These are phyloP conservation scores for Vitellaria paradoxa DNA, from an alignment of 179 eudicot genomes.

Conservation along the genomic window DNA sequence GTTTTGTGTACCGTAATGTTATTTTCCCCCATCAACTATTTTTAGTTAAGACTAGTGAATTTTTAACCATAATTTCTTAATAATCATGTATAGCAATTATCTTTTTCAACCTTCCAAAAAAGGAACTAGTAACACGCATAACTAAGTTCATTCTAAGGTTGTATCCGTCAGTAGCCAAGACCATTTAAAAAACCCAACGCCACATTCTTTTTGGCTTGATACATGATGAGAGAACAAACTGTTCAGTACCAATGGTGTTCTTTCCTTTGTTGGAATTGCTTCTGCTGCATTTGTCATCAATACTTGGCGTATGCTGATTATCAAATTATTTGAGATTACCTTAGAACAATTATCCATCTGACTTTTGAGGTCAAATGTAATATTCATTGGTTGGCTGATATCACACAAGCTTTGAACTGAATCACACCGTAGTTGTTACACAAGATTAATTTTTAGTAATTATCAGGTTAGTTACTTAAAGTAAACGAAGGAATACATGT, in stretches of 20 bases:
- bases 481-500: too few relatives aligned
- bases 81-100: neutral
- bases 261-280: neutral
- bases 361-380: too few relatives aligned
- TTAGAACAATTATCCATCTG: too few relatives aligned
- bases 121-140: neutral
- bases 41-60: neutral
- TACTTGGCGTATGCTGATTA: neutral
- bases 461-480: too few relatives aligned
- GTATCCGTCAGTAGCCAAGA: neutral
- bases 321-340: too few relatives aligned
- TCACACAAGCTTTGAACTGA: too few relatives aligned
- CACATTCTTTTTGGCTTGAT: neutral
- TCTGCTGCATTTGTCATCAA: neutral
- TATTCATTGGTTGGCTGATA: too few relatives aligned
- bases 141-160: neutral
- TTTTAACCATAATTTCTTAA: neutral
- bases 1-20: neutral
- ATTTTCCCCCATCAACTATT: neutral
- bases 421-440: too few relatives aligned
- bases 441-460: too few relatives aligned
- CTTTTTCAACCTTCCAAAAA: neutral
- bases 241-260: neutral
- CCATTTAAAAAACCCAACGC: neutral
- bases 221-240: conserved; percentile 5